Evolutionary conservation across 2,329 filamentous ascomycete species (phyloP), one percentile per base, ranked within the genome.

Genomic region (Colletotrichum eleusines): DNA sequence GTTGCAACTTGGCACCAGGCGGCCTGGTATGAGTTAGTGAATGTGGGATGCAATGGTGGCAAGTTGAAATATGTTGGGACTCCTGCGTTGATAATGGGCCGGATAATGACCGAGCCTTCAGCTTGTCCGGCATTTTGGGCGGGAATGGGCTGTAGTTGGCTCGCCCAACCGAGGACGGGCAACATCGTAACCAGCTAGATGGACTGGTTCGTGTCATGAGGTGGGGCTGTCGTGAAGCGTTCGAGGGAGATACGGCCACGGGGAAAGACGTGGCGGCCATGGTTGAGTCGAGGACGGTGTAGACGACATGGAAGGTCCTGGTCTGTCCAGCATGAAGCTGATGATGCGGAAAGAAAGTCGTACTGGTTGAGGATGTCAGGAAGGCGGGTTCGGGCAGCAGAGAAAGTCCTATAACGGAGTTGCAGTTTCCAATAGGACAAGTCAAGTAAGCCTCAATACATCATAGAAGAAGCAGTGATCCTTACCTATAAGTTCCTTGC

Each of bases 121-220:
- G 2, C 8, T n/a, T n/a, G 42, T 44, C n/a, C 2, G 18, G 1
- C 18, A 1, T n/a, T n/a, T n/a, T n/a, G n/a, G n/a, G 7, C 1
- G 20, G 3, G 20, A 16, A 7, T 6, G 7, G 42, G 42, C n/a
- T n/a, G n/a, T n/a, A n/a, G n/a, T 20, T n/a, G 9, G 2, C 42
- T n/a, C n/a, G 8, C 20, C 3, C 0, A 12, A n/a, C 8, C 16
- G 44, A 5, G 7, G 9, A 23, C n/a, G 44, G 42, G 18, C 1
- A 3, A 46, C 42, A 46, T 46, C 8, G 20, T 23, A 2, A 12
- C 14, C 8, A 3, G 20, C 23, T 23, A 3, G 9, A 14, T 46
- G 20, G 9, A 3, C 9, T 23, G 9, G 6, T 46, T 5, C 1
- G 44, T 23, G 23, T 12, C 5, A 12, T 23, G 42, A 11, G 20